These are phyloP conservation scores for Cytospora chrysosperma DNA, from an alignment of 2,329 filamentous ascomycete species.

Conservation along the genomic window DNA sequence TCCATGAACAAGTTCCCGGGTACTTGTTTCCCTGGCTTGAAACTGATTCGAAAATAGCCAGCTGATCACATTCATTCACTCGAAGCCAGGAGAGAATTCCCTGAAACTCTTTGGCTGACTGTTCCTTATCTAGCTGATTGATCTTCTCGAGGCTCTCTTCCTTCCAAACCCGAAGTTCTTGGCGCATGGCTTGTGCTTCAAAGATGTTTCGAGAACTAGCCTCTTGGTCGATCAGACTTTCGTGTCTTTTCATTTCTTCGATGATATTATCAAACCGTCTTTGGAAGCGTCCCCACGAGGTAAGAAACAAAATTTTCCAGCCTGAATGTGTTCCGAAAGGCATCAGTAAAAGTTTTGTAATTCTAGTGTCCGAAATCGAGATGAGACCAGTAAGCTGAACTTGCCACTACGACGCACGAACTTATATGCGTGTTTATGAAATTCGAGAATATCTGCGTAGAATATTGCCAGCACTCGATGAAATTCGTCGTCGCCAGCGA, in stretches of 20 bases:
- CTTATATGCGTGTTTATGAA: constrained; percentile 47
- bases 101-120: constrained; percentile 28
- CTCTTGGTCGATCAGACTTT: constrained; percentile 33
- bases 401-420: constrained; percentile 40
- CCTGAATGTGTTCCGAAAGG: constrained; percentile 30
- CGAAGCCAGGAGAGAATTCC: constrained; percentile 33
- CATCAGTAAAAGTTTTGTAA: background rate
- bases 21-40: constrained; percentile 28
- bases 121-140: constrained; percentile 27
- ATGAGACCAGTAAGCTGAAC: constrained; percentile 29
- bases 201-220: constrained; percentile 34
- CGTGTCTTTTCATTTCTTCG: constrained; percentile 35
- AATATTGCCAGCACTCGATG: constrained; percentile 42
- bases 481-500: constrained; percentile 35
- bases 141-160: constrained; percentile 28
- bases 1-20: constrained; percentile 37
- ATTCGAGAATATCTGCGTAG: constrained; percentile 49
- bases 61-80: constrained; percentile 34
- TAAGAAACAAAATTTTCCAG: constrained; percentile 37
- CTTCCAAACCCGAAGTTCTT: constrained; percentile 29
- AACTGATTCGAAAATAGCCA: constrained; percentile 32
- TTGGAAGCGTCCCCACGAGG: constrained; percentile 41
- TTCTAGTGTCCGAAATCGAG: constrained; percentile 32
- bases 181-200: constrained; percentile 29
- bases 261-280: constrained; percentile 36